Base-by-base conservation (phyloP, 1,284 basidiomycete species). In the Tilletia caries region DNA sequence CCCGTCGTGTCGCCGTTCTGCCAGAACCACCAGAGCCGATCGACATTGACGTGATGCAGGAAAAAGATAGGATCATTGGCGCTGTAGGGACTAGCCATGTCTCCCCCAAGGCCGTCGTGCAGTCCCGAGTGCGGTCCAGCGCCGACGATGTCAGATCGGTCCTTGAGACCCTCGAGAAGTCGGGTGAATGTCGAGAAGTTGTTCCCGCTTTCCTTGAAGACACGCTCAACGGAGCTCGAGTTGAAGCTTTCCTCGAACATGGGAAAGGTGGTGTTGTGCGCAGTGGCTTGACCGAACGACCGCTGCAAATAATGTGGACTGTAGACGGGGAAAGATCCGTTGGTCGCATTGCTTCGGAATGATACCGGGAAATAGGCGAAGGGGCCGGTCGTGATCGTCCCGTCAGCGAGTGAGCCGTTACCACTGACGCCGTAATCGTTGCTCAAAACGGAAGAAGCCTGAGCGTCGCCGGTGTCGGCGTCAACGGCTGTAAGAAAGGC, bases 1-100 rank as follows among this genome's bases (percentile, higher is more conserved):
- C 29, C 32, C 12, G 27, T 46, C 44, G 37, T 43, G 60, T 71
- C 70, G 12, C 27, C 48, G 13, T 43, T 52, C 67, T 71, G 70
- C 70, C 70, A 71, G 32, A 64, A 62, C 34, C 12, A 23, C 70
- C 70, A 71, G n/a, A 71, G 50, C 62, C 52, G 60, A 37, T 71
- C 70, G 13, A 71, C 64, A 44, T 71, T 68, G 10, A 52, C 68
- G 44, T 71, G 70, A 64, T 71, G 70, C 3, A 69, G 33, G 33
- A 68, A 69, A 44, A 71, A 71, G 25, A 71, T 15, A n/a, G 68
- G 68, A 41, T 54, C 43, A 25, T 62, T 62, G 3, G 58, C 29
- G 29, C 58, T 62, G 32, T 34, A 29, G 10, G 58, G 13, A 6
- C n/a, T 23, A 18, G 27, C 20, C 58, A 62, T 62, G 10, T 62